These are phyloP conservation scores for Zizania palustris DNA, from an alignment of 202 grass and related monocot genomes.

Conservation along the genomic window DNA sequence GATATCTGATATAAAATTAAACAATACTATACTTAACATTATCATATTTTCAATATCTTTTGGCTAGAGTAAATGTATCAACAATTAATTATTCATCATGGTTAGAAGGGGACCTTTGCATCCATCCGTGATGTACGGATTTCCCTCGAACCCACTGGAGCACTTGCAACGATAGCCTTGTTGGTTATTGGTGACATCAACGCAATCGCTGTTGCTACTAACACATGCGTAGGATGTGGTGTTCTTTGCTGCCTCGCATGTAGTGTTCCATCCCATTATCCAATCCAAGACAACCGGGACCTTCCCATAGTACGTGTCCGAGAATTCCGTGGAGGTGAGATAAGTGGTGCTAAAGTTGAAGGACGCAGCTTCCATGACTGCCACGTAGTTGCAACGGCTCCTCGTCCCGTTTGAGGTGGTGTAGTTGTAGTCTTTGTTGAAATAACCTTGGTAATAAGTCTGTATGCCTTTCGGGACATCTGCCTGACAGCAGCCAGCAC, in stretches of 20 bases:
- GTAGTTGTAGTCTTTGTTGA: slow-evolving; percentile 12
- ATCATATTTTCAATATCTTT: slow-evolving; percentile 1
- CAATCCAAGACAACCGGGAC: slow-evolving; percentile 35
- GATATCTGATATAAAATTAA: slow-evolving; percentile 35
- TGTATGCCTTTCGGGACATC: slow-evolving; percentile 12
- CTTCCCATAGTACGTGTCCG: neutral
- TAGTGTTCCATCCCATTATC: neutral
- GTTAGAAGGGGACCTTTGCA: slow-evolving; percentile 16
- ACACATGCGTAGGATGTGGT: slow-evolving; percentile 26
- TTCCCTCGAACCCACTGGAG: slow-evolving; percentile 33
- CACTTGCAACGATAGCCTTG: slow-evolving; percentile 39
- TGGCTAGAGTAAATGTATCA: neutral
- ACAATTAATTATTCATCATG: too few species aligned
- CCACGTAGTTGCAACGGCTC: slow-evolving; percentile 29
- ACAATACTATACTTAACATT: neutral
- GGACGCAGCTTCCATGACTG: slow-evolving; percentile 1
- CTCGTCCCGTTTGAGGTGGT: neutral
- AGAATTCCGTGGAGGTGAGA: neutral
- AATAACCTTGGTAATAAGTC: neutral
- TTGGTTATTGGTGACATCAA: neutral
- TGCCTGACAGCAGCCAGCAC: slow-evolving; percentile 50
- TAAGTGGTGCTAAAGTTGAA: slow-evolving; percentile 36
- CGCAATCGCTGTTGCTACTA: slow-evolving; percentile 17
- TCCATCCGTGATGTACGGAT: slow-evolving; percentile 7
- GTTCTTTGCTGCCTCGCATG: slow-evolving; percentile 6